Evolutionary conservation across 352 stramenopile genomes (phyloP).

Genomic region (Phytophthora meadii): DNA sequence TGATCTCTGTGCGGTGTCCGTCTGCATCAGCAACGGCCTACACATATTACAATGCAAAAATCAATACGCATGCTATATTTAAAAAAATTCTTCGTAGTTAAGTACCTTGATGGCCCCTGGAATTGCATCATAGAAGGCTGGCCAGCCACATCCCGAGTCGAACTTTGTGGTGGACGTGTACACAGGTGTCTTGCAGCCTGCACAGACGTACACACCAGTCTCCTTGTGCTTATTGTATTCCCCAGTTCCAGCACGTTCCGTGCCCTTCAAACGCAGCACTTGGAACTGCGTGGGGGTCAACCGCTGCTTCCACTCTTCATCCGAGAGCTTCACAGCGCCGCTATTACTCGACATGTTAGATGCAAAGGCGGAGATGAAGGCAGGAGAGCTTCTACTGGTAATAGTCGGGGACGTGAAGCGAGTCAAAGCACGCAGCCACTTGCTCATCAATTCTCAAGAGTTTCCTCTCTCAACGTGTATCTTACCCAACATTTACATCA

Average conservation of each 20-base stretch:
- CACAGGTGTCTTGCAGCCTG: slow-evolving; percentile 86
- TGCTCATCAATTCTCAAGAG: slow-evolving; percentile 33
- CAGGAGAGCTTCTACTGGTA: slow-evolving; percentile 8
- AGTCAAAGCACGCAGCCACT: slow-evolving; percentile 35
- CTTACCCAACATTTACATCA: not conserved
- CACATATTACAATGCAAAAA: not conserved
- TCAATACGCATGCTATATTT: not conserved
- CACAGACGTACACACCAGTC: slow-evolving; percentile 88
- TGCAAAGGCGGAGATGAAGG: slow-evolving; percentile 5
- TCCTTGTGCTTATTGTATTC: slow-evolving; percentile 92
- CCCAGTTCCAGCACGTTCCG: slow-evolving; percentile 86
- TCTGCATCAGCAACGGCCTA: slow-evolving; percentile 75
- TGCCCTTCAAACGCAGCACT: slow-evolving; percentile 91
- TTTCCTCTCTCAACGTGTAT: not conserved
- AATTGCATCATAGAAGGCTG: slow-evolving; percentile 91
- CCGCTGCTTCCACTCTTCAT: slow-evolving; percentile 84
- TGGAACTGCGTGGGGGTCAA: slow-evolving; percentile 85
- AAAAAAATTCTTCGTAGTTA: not conserved
- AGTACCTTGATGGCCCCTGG: slow-evolving; percentile 82
- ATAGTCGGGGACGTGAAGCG: slow-evolving; percentile 5
- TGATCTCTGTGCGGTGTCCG: slow-evolving; percentile 85
- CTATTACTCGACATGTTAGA: slow-evolving; percentile 58
- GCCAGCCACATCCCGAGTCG: slow-evolving; percentile 91
- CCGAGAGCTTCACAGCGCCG: slow-evolving; percentile 52
- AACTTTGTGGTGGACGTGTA: slow-evolving; percentile 93